A percentile compares a stretch with the other conserved stretches of the same genome.
Evolutionary conservation across 2,329 filamentous ascomycete genomes (phyloP).

Genomic region (Nothophoma quercina): DNA sequence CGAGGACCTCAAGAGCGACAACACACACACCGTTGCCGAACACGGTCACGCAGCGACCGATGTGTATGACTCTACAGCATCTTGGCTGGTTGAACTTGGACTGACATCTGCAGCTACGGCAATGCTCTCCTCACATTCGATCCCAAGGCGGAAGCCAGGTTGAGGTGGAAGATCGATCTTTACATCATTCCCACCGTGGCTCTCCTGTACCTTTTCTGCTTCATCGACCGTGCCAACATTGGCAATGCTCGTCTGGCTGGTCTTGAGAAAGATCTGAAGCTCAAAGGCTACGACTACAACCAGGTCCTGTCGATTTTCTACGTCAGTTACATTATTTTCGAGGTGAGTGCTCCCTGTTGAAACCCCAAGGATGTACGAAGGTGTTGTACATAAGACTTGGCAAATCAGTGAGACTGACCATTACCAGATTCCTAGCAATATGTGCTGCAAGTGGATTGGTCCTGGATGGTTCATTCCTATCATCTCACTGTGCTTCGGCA

Average conservation of each 20-base stretch:
- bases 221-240: conserved; percentile 78
- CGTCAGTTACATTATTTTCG: conserved; percentile 69
- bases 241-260: conserved; percentile 75
- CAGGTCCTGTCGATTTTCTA: conserved; percentile 72
- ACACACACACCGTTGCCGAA: conserved; percentile 36
- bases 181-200: conserved; percentile 71
- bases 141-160: conserved; percentile 62
- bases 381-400: not conserved
- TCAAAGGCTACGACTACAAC: conserved; percentile 74
- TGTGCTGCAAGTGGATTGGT: conserved; percentile 74
- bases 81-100: not conserved
- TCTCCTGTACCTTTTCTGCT: conserved; percentile 74
- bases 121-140: conserved; percentile 57
- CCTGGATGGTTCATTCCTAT: conserved; percentile 75
- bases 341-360: conserved; percentile 54
- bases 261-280: conserved; percentile 66
- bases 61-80: conserved; percentile 27
- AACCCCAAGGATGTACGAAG: conserved; percentile 65
- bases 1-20: conserved; percentile 38
- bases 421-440: conserved; percentile 70
- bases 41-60: conserved; percentile 43
- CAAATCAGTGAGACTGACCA: conserved; percentile 50
- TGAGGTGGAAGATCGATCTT: conserved; percentile 71
- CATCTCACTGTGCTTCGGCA: conserved; percentile 69
- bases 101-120: conserved; percentile 39